Evolutionary conservation across 805 yeast species (phyloP), one percentile per base, ranked within the genome.

Genomic region (Lipomyces orientalis): DNA sequence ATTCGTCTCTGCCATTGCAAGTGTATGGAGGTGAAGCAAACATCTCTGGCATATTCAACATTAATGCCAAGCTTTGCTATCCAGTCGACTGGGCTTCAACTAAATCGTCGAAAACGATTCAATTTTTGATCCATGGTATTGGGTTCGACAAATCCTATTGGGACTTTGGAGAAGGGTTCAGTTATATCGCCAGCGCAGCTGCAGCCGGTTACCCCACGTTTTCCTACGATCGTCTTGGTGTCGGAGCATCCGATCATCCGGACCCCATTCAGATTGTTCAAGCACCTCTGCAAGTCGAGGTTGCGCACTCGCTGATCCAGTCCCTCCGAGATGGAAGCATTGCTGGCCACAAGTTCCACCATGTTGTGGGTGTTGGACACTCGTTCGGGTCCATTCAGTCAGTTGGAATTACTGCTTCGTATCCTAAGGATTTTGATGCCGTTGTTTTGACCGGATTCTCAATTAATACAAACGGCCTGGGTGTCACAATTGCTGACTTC

Each of bases 121-220:
- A 54, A 25, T 54, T 54, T 25, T 54, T 54, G 56, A 54, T 54
- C 29, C 56, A 22, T 54, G 56, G 56, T 5, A 54, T 54, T 29
- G 25, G 12, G 56, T 54, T 8, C 1, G 56, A 54, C 33, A 54
- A 29, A 25, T 22, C 56, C 8, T 54, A 54, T 22, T 54, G 56
- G n/a, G 56, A 54, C 33, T 54, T 22, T 14, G 33, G 29, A 1
- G 33, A 19, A 25, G 25, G 22, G 25, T 16, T n/a, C 33, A 22
- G 33, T 16, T n/a, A 54, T 16, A 29, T 54, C 12, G 29, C 1
- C 29, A 25, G 3, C 29, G 56, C 56, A 22, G 33, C 56, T 7
- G 56, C 29, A 16, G 56, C 56, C 22, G 56, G 56, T 14, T 54
- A 54, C 22, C 33, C 56, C 56, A 54, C 56, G n/a, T 54, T 54